Evolutionary conservation across 805 yeast species (phyloP), one percentile per base, ranked within the genome.

Genomic region (Deakozyma indianensis): DNA sequence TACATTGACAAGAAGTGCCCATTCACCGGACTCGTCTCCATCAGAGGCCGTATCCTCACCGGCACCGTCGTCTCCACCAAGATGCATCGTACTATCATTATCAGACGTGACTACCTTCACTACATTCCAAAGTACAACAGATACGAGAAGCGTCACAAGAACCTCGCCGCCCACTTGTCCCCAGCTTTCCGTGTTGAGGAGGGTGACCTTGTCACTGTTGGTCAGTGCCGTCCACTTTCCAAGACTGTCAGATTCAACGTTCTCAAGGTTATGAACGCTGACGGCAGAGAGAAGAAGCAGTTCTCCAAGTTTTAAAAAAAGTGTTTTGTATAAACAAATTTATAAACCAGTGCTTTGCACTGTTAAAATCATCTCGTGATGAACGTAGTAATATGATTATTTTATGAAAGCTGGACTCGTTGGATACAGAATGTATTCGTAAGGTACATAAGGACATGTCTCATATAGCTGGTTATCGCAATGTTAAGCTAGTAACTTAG

Each of bases 141-240:
- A 84, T 92, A 87, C 85, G 99, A 92, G 80, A 92, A 92, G 85
- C 87, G 99, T 80, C 99, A 92, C 85, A 92, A 92, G 92, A 92
- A 92, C 83, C 80, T 92, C 56, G 94, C 99, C 71, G 99, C 96
- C 65, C 99, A 92, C 78, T 85, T 92, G 66, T 90, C 97, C 59
- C 99, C 99, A 76, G 97, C 97, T 74, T 92, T 92, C 97, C 94
- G 99, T 78, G 96, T 90, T 64, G 75, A 75, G 71, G 97, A 88
- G 71, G 99, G 98, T 80, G 99, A 92, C 69, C 77, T 83, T 59
- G 98, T 92, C 66, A 88, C 95, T 64, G 96, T 92, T 73, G 99
- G 99, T 71, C 98, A 92, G 79, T 92, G 98, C 83, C 90, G 98
- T 82, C 99, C 99, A 67, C 75, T 92, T 71, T 92, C 98, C 66